Evolutionary conservation across 371 early-diverging fungal genomes (phyloP), one percentile per base, ranked within the genome.

Genomic region (Conidiobolus incongruus): DNA sequence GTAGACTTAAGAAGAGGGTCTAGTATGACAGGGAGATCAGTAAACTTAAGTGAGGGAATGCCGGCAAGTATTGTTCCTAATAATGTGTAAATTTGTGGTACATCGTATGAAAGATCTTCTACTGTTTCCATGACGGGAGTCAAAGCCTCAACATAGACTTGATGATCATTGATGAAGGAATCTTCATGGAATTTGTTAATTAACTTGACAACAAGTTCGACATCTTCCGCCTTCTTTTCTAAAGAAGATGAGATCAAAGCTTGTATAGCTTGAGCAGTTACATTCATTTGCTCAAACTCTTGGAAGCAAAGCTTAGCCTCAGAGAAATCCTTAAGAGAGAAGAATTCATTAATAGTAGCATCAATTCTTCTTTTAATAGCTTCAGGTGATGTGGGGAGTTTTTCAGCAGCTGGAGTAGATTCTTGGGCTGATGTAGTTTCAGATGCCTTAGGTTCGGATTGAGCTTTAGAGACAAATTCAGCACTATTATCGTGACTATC

Each of bases 51-150:
- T 23, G 3, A n/a, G 12, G 5, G 2, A n/a, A 21, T n/a, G 15
- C 29, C 0, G n/a, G 28, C 24, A 6, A 44, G 8, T 3, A 26
- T 26, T 26, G 8, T 4, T 26, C 26, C 26, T 26, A 26, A 26
- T 37, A 28, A 23, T 24, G 23, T 37, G 55, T 63, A 75, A 19
- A 73, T 77, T 37, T 70, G 65, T 28, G 91, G 91, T 8, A 77
- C 74, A 63, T 90, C 91, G 36, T 73, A 66, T 13, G 70, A 63
- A 38, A 79, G 61, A 52, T 90, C 91, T 44, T 78, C 76, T 41
- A 82, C 61, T 40, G 54, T 48, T 51, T 72, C 76, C 51, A 70
- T 61, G 37, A 70, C 67, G 26, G 61, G 63, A 29, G 63, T 55
- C 36, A 83, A 65, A 6, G 75, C 83, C 26, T 52, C 48, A 30